A percentile compares a stretch with the other conserved stretches of the same genome.
phyloP scores from a whole-genome alignment of 768 basidiomycete genomes.

The Guyanaporus albipodus region DNA sequence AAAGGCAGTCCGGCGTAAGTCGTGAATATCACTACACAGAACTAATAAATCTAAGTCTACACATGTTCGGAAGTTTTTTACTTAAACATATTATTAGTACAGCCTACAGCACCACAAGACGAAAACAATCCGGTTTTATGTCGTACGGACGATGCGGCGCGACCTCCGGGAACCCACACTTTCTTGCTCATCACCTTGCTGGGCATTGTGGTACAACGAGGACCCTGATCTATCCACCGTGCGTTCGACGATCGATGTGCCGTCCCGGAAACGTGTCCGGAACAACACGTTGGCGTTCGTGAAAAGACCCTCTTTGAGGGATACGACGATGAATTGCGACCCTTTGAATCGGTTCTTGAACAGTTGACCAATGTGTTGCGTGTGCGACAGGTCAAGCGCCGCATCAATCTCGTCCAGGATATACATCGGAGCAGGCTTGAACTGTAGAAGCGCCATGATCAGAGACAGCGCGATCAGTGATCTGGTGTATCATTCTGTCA shows the following conservation, averaged over 20 bases:
- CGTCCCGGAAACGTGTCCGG: slow-evolving; percentile 88
- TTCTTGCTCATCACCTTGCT: slow-evolving; percentile 11
- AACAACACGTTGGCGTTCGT: slow-evolving; percentile 97
- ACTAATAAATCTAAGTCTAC: no score
- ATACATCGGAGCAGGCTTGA: slow-evolving; percentile 99
- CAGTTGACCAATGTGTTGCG: slow-evolving; percentile 96
- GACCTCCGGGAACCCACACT: slow-evolving; percentile 16
- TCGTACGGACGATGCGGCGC: slow-evolving; percentile 9
- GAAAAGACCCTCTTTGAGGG: slow-evolving; percentile 94
- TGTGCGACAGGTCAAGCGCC: slow-evolving; percentile 92
- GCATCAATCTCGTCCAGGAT: slow-evolving; percentile 99
- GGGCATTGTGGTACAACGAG: slow-evolving; percentile 30
- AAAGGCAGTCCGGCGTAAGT: slow-evolving; percentile 1
- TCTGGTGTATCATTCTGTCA: slow-evolving; percentile 37
- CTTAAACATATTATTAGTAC: no score
- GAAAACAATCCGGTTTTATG: no score
- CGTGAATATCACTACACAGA: no score
- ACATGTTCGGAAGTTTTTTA: no score
- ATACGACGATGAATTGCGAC: slow-evolving; percentile 97
- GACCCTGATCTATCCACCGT: slow-evolving; percentile 65
- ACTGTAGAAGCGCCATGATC: slow-evolving; percentile 98
- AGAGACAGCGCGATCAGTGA: slow-evolving; percentile 96
- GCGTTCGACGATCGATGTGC: slow-evolving; percentile 86
- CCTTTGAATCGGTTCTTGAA: slow-evolving; percentile 98
- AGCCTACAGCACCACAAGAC: no score